These are phyloP conservation scores for Pichia nakasei DNA, from an alignment of 805 yeast species.

Conservation along the genomic window DNA sequence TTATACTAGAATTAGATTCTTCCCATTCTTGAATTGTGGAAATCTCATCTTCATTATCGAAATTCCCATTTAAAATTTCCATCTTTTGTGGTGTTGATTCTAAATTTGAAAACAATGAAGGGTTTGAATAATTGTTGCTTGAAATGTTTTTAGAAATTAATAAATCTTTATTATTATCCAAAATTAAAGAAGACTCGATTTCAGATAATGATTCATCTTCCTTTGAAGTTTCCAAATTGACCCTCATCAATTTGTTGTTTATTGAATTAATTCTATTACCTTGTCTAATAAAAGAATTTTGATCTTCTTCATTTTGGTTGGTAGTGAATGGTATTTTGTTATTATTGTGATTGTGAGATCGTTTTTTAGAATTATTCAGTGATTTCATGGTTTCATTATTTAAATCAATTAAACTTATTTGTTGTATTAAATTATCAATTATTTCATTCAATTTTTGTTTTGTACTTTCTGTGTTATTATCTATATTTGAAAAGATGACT, in stretches of 20 bases:
- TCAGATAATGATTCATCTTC: slow-evolving; percentile 5
- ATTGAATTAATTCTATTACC: slow-evolving; percentile 11
- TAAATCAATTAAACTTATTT: background rate
- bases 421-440: slow-evolving; percentile 2
- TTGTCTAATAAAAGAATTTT: slow-evolving; percentile 6
- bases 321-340: no score
- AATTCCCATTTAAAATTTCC: background rate
- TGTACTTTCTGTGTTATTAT: slow-evolving; percentile 5
- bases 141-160: background rate
- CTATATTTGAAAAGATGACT: slow-evolving; percentile 1
- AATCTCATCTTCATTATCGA: background rate
- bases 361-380: background rate
- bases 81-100: slow-evolving; percentile 8
- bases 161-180: slow-evolving; percentile 1
- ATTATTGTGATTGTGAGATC: background rate
- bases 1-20: slow-evolving; percentile 5
- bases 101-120: slow-evolving; percentile 1
- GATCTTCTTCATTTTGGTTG: background rate
- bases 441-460: slow-evolving; percentile 2
- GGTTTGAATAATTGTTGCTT: background rate
- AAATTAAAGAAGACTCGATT: slow-evolving; percentile 7
- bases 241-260: slow-evolving; percentile 12
- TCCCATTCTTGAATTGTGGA: background rate
- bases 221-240: slow-evolving; percentile 5
- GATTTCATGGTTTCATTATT: background rate